phyloP scores from a whole-genome alignment of 345 rosid genomes.

The Gossypium turneri region DNA sequence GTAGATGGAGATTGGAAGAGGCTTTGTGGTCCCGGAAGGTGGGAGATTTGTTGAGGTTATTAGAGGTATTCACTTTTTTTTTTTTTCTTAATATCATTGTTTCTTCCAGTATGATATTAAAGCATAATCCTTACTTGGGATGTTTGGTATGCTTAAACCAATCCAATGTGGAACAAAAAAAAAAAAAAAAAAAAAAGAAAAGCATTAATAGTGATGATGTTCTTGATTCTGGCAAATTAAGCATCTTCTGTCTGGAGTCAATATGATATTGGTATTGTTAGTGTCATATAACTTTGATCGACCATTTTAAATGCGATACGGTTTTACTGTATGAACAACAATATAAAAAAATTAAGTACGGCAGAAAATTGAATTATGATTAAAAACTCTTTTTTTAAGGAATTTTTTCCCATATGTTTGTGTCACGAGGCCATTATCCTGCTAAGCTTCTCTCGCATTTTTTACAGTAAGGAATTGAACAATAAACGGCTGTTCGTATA shows the following conservation, averaged over 20 bases:
- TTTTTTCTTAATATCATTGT: background rate
- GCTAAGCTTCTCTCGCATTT: too few species aligned
- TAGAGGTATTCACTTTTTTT: background rate
- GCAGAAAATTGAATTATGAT: background rate
- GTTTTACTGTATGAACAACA: background rate
- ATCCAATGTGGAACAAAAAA: background rate
- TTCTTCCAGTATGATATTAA: background rate
- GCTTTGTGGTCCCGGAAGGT: slow-evolving; percentile 3
- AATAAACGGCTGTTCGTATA: too few species aligned
- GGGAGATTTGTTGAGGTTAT: slow-evolving; percentile 11
- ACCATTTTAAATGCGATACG: background rate
- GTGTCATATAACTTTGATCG: background rate
- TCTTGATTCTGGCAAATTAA: background rate
- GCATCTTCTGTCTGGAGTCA: background rate
- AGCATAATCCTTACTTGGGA: background rate
- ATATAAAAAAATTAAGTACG: background rate
- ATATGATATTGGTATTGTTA: background rate
- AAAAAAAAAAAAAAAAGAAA: too few species aligned
- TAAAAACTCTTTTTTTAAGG: background rate
- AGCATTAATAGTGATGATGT: background rate
- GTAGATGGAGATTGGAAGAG: background rate
- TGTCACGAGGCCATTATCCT: too few species aligned
- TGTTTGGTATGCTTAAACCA: background rate
- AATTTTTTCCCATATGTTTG: too few species aligned
- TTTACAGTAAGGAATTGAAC: too few species aligned